Base-by-base conservation (phyloP, 805 yeast species). In the Candida andamanensis region DNA sequence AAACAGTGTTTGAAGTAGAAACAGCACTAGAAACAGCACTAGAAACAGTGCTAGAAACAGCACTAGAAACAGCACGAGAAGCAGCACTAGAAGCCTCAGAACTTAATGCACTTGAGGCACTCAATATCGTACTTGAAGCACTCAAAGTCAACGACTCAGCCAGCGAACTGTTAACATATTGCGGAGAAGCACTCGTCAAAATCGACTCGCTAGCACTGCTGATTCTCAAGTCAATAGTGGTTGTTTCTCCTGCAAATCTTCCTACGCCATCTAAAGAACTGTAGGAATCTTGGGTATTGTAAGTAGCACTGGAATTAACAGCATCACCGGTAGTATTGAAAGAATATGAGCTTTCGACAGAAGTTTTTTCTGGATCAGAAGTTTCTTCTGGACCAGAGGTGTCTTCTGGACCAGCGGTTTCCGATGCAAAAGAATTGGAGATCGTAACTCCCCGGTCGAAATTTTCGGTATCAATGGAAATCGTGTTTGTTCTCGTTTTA, bases 401-500 rank as follows among this genome's bases (percentile, higher is more conserved):
- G 9, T 23, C 21, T 7, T 12, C 28, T 6, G 24, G 15, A n/a
- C 6, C 13, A 7, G 24, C 15, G 19, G 38, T 26, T 11, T 24
- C 26, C 16, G 23, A 29, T n/a, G 35, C 21, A 14, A 31, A 19
- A 13, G 24, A n/a, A 8, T 11, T n/a, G 28, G 15, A 15, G 20
- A 19, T 8, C 10, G 22, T 19, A 19, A 19, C 22, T 13, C 15
- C 30, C 15, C 27, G 19, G 10, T 28, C 27, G 20, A 28, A 28
- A 15, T 28, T 21, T 13, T 40, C 33, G n/a, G 31, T 30, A 16
- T 28, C 32, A 20, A 41, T 26, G 2, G 55, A 47, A 2, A 36
- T 39, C 9, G 57, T 44, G 9, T 34, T 36, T 3, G 54, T 27
- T 32, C 47, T 39, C 13, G 56, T 41, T 14, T 41, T 40, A 4